These are phyloP conservation scores for Nannizziopsis barbatae DNA, from an alignment of 2,329 filamentous ascomycete genomes.

Conservation along the genomic window DNA sequence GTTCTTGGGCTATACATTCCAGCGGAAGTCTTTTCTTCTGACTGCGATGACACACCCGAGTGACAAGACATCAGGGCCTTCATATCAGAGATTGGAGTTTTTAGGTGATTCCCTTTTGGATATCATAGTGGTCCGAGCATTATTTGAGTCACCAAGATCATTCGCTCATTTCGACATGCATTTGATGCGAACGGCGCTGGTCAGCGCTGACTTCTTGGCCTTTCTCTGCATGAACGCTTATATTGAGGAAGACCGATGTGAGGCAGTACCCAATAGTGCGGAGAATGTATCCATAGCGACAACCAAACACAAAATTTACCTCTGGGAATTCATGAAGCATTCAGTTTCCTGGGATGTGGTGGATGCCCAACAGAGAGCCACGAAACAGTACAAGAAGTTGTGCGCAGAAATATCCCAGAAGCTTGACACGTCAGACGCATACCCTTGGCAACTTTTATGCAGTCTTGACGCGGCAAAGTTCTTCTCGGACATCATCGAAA, in stretches of 20 bases:
- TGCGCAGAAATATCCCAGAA: slow-evolving; percentile 41
- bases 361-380: slow-evolving; percentile 36
- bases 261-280: slow-evolving; percentile 8
- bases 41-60: slow-evolving; percentile 77
- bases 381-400: slow-evolving; percentile 40
- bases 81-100: slow-evolving; percentile 72
- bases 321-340: slow-evolving; percentile 63
- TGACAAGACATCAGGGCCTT: slow-evolving; percentile 39
- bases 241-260: slow-evolving; percentile 18
- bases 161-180: slow-evolving; percentile 58
- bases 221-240: slow-evolving; percentile 56
- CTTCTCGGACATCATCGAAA: slow-evolving; percentile 74
- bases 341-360: slow-evolving; percentile 38
- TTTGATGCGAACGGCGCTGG: slow-evolving; percentile 59
- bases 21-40: slow-evolving; percentile 54
- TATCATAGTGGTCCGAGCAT: slow-evolving; percentile 54
- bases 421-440: slow-evolving; percentile 43
- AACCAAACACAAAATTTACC: slow-evolving; percentile 31
- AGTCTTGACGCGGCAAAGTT: slow-evolving; percentile 60
- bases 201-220: slow-evolving; percentile 69
- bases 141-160: slow-evolving; percentile 43
- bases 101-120: slow-evolving; percentile 80
- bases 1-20: slow-evolving; percentile 62
- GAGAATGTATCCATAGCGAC: slow-evolving; percentile 20
- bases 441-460: slow-evolving; percentile 67